These are phyloP conservation scores for Argentina anserina DNA, from an alignment of 306 rosid genomes.

Conservation along the genomic window DNA sequence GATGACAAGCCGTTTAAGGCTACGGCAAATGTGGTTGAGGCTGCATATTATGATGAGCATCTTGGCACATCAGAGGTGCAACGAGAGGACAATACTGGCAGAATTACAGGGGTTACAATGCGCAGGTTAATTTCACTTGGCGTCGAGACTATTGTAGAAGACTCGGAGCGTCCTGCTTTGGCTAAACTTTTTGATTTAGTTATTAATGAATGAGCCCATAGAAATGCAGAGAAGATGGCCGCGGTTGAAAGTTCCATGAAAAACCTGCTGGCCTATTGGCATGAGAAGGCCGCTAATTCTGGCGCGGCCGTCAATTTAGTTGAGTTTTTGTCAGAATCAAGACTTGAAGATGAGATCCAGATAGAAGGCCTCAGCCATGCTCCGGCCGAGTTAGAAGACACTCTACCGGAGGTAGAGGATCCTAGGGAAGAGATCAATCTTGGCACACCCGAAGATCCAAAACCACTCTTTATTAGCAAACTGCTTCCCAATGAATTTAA, in stretches of 20 bases:
- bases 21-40: neutral
- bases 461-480: neutral
- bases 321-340: neutral
- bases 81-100: neutral
- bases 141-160: neutral
- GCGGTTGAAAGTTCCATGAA: neutral
- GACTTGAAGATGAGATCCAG: neutral
- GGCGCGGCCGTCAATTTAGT: neutral
- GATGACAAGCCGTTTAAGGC: neutral
- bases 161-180: neutral
- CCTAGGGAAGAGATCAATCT: neutral
- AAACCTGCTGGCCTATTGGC: neutral
- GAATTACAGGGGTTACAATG: neutral
- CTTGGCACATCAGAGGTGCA: neutral
- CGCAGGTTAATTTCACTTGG: neutral
- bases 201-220: neutral
- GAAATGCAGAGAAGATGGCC: neutral
- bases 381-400: neutral
- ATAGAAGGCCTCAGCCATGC: neutral
- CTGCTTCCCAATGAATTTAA: neutral
- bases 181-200: neutral
- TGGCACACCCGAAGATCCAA: neutral
- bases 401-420: neutral
- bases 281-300: neutral
- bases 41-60: neutral